Conservation (phyloP, 1,284 basidiomycete species). For the Wallemia hederae region DNA sequence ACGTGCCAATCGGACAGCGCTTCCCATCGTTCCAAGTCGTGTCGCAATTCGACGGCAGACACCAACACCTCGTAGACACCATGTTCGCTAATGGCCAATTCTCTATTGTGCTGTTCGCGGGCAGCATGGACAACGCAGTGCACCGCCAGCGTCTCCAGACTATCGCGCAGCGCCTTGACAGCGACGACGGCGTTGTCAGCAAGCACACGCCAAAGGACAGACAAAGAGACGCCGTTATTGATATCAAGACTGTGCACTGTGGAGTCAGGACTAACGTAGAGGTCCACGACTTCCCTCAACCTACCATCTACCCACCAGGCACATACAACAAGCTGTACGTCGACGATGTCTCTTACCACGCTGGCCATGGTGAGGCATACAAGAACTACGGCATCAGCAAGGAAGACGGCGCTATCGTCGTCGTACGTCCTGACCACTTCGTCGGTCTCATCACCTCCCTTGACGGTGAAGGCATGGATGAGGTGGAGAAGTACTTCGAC, state of each 20-base stretch:
- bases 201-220: slow-evolving; percentile 10
- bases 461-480: slow-evolving; percentile 7
- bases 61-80: slow-evolving; percentile 3
- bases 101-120: slow-evolving; percentile 10
- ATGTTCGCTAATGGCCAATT: slow-evolving; percentile 6
- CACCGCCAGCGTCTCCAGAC: slow-evolving; percentile 7
- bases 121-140: slow-evolving; percentile 7
- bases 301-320: slow-evolving; percentile 3
- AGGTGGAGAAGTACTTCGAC: background rate
- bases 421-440: slow-evolving; percentile 16
- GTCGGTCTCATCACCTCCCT: slow-evolving; percentile 9
- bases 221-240: slow-evolving; percentile 9
- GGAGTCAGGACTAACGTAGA: slow-evolving; percentile 7
- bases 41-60: slow-evolving; percentile 5
- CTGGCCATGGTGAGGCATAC: slow-evolving; percentile 16
- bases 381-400: slow-evolving; percentile 14
- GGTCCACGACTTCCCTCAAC: slow-evolving; percentile 6
- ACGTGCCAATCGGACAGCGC: slow-evolving; percentile 10
- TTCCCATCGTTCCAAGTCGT: slow-evolving; percentile 10
- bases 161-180: slow-evolving; percentile 9
- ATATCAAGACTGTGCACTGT: slow-evolving; percentile 9
- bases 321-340: slow-evolving; percentile 9
- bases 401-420: slow-evolving; percentile 12
- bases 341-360: slow-evolving; percentile 13
- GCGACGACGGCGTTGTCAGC: slow-evolving; percentile 9